Evolutionary conservation across 345 rosid genomes (phyloP), one percentile per base, ranked within the genome.

Genomic region (Dipteronia sinensis): DNA sequence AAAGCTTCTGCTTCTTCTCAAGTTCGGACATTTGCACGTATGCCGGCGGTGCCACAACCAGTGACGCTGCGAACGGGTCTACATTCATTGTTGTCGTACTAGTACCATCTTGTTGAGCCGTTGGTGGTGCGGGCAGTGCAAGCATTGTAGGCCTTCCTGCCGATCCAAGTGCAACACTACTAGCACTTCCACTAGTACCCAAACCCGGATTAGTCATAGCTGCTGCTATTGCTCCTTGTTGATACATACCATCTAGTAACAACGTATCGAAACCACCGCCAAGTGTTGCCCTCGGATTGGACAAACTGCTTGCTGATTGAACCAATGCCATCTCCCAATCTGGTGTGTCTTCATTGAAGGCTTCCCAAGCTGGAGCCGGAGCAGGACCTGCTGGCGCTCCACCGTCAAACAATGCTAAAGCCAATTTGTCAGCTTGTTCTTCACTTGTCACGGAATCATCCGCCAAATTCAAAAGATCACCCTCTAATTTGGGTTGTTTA

Each of bases 261-360:
- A 85, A 31, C 82, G 49, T 71, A 69, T 89, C 89, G 31, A 91
- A 82, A 4, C 92, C 94, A 7, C 94, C 92, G 0, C 76, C 87
- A 40, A 88, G 85, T 11, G 70, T 56, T 2, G 87, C 49, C 38
- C 69, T 78, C 66, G 87, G 90, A 49, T 62, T 73, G 0, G 86
- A 75, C 72, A 95, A 74, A 46, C 77, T 81, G 70, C 93, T 88
- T 6, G 88, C 88, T 19, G 98, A 80, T 75, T 91, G 90, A 69
- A 95, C 91, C 71, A 93, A 82, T 17, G 96, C 83, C 22, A 90
- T 85, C 70, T 93, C 98, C 97, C 99, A 93, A 72, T 91, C 92
- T 1, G 85, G 83, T 0, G 86, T 64, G 27, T 89, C 89, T 0
- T 91, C 93, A 17, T 65, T 73, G 74, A 94, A 92, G 23, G 97